Base-by-base conservation (phyloP, 2,329 filamentous ascomycete genomes). In the Cadophora malorum region DNA sequence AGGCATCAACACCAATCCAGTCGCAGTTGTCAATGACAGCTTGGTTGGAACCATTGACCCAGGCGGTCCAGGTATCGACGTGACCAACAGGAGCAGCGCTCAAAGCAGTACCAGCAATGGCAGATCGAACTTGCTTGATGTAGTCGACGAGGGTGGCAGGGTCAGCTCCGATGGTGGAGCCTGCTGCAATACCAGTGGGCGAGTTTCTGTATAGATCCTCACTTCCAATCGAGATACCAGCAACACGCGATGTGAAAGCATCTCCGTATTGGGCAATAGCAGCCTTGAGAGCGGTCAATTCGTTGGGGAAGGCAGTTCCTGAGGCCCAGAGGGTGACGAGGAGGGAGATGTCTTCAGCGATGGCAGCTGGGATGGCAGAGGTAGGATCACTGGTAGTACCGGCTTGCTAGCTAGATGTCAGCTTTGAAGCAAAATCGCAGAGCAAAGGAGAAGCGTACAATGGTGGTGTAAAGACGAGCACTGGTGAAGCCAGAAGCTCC, bases 21-120 rank as follows among this genome's bases (percentile, higher is more conserved):
- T 97, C 93, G 70, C 85, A 81, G 50, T 86, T 87, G 10, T 89
- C 83, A 68, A 93, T 88, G 68, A 96, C 88, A 52, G 84, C 87
- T 60, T 81, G 80, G 85, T 95, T 96, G 76, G 89, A 87, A 63
- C 81, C 79, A 79, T 96, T 93, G 77, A 88, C 88, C 84, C 88
- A 94, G 63, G 87, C 88, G 45, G 90, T 93, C 93, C 93, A 97
- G 63, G 94, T 96, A 78, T 97, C 93, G 77, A 96, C 93, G 80
- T 96, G 93, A 62, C 93, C 93, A 70, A 96, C 83, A 21, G 86
- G 83, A 53, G 83, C 85, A 47, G 80, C 80, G 41, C 84, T 80
- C 31, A 91, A 81, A 61, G 81, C 77, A 10, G 91, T 93, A 67
- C 86, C 86, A 41, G 84, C 76, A 76, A 96, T 86, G 69, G 86